Percentiles rank a stretch among this genome's conserved stretches.
Conservation (phyloP, 169 alveolate genomes). For the Toxoplasma gondii region DNA sequence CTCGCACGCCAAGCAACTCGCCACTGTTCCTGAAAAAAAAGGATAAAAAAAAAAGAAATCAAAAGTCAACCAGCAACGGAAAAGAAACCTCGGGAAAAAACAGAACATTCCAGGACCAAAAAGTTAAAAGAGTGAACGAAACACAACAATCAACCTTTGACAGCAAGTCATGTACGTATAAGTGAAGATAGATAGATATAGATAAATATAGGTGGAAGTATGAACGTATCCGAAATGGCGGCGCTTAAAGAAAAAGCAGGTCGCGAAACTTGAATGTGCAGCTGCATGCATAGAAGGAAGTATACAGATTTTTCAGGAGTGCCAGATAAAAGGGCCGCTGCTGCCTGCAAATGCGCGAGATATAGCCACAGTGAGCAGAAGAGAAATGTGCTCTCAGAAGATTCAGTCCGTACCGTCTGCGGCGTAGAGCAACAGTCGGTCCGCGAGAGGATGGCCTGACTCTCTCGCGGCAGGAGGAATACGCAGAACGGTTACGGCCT, state of each 20-base stretch:
- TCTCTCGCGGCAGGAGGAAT: not conserved
- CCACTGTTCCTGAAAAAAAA: conserved; percentile 9
- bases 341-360: no score
- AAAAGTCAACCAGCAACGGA: not conserved
- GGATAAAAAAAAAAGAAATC: not conserved
- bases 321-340: no score
- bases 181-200: not conserved
- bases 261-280: not conserved
- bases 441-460: not conserved
- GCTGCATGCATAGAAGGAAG: no score
- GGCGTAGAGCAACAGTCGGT: conserved; percentile 19
- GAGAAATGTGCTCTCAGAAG: no score
- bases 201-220: not conserved
- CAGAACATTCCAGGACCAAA: not conserved
- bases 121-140: not conserved
- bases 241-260: not conserved
- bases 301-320: no score
- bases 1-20: conserved; percentile 46
- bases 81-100: no score
- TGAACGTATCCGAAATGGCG: not conserved
- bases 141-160: not conserved
- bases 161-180: not conserved
- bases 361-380: no score
- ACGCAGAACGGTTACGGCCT: not conserved
- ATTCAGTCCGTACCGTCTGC: not conserved